Percentiles rank a stretch among this genome's conserved stretches.
These are phyloP conservation scores for Scenedesmus sp. DNA, from an alignment of 163 green algal species.

Conservation along the genomic window DNA sequence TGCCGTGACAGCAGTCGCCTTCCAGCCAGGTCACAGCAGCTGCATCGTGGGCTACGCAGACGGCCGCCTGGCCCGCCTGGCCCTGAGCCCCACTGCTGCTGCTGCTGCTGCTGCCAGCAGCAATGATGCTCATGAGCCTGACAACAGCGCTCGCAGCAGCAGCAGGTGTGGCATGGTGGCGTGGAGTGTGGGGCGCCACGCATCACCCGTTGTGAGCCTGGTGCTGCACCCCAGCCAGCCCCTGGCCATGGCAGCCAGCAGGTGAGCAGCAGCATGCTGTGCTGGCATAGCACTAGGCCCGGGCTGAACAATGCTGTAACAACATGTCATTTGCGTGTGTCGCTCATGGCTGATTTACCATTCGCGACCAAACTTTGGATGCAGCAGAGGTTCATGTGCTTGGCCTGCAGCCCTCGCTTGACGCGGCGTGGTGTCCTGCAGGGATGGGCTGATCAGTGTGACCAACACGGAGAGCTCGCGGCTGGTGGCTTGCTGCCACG, in stretches of 20 bases:
- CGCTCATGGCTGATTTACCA: too few species aligned
- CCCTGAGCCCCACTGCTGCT: constrained; percentile 7
- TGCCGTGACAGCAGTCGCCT: constrained; percentile 36
- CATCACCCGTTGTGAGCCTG: constrained; percentile 55
- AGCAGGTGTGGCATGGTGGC: constrained; percentile 22
- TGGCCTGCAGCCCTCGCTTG: too few species aligned
- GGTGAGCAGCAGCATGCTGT: constrained; percentile 34
- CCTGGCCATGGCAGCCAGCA: constrained; percentile 59
- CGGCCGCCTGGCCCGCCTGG: constrained; percentile 65
- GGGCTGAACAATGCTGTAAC: too few species aligned
- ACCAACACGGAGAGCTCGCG: constrained; percentile 25
- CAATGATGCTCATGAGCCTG: neutral
- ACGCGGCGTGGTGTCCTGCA: neutral
- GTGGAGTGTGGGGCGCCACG: constrained; percentile 62
- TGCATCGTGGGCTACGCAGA: constrained; percentile 64
- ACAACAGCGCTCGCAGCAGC: constrained; percentile 9
- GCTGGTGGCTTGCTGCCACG: constrained; percentile 31
- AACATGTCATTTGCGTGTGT: too few species aligned
- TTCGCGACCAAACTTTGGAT: neutral
- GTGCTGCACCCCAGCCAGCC: constrained; percentile 45
- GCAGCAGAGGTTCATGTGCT: too few species aligned
- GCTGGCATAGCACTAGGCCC: neutral
- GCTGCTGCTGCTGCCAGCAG: neutral
- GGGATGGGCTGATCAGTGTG: constrained; percentile 45
- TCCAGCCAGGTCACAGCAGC: neutral